These are phyloP conservation scores for Antrodiella citrinella DNA, from an alignment of 768 basidiomycete species.

Conservation along the genomic window DNA sequence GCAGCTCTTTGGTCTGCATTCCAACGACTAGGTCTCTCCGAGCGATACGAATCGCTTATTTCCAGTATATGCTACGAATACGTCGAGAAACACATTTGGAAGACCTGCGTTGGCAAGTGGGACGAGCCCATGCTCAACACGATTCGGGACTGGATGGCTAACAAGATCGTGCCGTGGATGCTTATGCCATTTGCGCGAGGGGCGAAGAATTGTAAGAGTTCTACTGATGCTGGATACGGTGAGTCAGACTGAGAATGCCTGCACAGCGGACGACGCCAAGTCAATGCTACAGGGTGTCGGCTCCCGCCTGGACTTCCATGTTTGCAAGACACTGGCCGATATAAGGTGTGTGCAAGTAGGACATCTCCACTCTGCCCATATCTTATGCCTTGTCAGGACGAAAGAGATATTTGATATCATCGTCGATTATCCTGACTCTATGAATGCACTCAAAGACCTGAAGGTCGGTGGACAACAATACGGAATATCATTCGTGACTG, in stretches of 20 bases:
- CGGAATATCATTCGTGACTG: neutral
- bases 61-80: conserved; percentile 79
- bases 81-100: conserved; percentile 67
- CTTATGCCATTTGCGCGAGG: conserved; percentile 67
- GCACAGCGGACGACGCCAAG: conserved; percentile 62
- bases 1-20: conserved; percentile 48
- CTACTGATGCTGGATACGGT: too few relatives aligned
- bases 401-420: conserved; percentile 94
- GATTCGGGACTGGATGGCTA: conserved; percentile 70
- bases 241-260: neutral
- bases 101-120: conserved; percentile 65
- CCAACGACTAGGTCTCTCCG: conserved; percentile 65
- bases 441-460: conserved; percentile 77
- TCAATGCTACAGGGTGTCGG: conserved; percentile 70
- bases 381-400: conserved; percentile 34
- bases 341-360: conserved; percentile 46
- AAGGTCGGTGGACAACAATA: conserved; percentile 36
- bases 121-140: conserved; percentile 50
- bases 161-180: conserved; percentile 82
- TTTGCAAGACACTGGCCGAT: conserved; percentile 87
- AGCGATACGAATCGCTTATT: conserved; percentile 78
- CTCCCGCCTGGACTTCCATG: conserved; percentile 83
- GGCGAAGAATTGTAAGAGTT: conserved; percentile 42
- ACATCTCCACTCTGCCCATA: neutral
- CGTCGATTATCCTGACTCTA: conserved; percentile 86